phyloP scores from a whole-genome alignment of 768 basidiomycete genomes.

The Rhodosporidiobolus odoratus region DNA sequence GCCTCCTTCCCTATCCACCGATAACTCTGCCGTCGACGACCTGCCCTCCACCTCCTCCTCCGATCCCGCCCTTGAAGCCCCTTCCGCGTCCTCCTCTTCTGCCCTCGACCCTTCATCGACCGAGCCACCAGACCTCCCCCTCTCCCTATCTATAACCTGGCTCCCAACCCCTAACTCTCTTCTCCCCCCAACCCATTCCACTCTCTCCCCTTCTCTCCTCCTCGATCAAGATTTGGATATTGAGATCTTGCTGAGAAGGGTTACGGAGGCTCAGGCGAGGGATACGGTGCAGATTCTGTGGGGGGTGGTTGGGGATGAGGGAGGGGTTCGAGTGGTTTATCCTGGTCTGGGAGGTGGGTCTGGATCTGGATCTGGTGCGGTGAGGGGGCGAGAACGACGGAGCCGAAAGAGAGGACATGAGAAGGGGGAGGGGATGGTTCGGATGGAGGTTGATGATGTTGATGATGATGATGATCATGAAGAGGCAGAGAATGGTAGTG shows the following conservation, averaged over 20 bases:
- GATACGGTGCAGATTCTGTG: background rate
- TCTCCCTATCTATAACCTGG: background rate
- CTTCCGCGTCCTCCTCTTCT: background rate
- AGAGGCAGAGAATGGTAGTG: background rate
- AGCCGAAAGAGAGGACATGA: background rate
- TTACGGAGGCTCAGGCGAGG: constrained; percentile 6
- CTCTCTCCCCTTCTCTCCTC: background rate
- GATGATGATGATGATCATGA: too few relatives aligned
- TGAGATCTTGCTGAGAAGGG: constrained; percentile 3
- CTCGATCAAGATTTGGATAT: constrained; percentile 10
- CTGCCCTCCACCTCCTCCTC: background rate
- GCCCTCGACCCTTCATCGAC: background rate
- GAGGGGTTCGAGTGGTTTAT: background rate
- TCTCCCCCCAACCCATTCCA: background rate
- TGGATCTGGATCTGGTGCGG: too few relatives aligned
- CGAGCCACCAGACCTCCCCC: background rate
- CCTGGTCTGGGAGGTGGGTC: too few relatives aligned
- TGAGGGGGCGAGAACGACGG: too few relatives aligned
- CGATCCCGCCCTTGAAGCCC: background rate
- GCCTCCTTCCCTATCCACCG: background rate
- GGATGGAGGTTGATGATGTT: background rate
- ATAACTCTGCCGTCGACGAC: background rate
- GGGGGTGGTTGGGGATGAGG: background rate
- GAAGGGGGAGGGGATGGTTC: background rate
- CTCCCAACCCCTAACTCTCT: background rate